Evolutionary conservation across 371 early-diverging fungal genomes (phyloP), one percentile per base, ranked within the genome.

Genomic region (Mucor mucedo): DNA sequence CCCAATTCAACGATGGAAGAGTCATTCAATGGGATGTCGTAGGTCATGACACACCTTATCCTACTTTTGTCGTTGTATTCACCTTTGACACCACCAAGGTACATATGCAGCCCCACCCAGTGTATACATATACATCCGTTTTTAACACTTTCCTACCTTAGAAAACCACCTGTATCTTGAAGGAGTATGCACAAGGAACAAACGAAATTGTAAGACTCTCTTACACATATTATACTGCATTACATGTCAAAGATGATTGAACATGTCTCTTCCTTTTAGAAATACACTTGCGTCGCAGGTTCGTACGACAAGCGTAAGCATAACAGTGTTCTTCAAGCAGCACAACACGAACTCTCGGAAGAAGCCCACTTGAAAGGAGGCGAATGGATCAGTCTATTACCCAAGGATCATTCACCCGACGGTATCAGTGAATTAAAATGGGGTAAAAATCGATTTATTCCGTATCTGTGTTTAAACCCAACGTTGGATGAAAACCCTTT

Each of bases 341-440:
- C 87, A 4, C 72, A 78, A 59, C 73, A 76, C 52, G 90, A 89
- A 63, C 69, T 89, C 1, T 85, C 87, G 5, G 90, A 89, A 69
- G 90, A 89, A 69, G 83, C 87, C 7, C 71, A 66, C 4, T 72
- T 89, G 42, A 84, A 71, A 29, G 79, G 72, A 14, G 90, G 87
- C 2, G 39, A 55, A 44, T 84, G 80, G 84, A 78, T 87, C 41
- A 68, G 63, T 21, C 65, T 89, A n/a, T 59, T 84, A 2, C 84
- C 83, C 5, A 67, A 73, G 6, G 74, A 70, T 16, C 77, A 80
- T 28, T 32, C 41, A 7, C 64, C 66, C n/a, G 75, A 79, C 16
- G 87, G 87, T 10, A 86, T 87, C 52, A 77, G 82, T 55, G 84
- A 87, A 65, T 63, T 89, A 44, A 89, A 88, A 68, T 88, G 88